Conservation (phyloP, 2,329 filamentous ascomycete genomes). For the Huntiella moniliformis region DNA sequence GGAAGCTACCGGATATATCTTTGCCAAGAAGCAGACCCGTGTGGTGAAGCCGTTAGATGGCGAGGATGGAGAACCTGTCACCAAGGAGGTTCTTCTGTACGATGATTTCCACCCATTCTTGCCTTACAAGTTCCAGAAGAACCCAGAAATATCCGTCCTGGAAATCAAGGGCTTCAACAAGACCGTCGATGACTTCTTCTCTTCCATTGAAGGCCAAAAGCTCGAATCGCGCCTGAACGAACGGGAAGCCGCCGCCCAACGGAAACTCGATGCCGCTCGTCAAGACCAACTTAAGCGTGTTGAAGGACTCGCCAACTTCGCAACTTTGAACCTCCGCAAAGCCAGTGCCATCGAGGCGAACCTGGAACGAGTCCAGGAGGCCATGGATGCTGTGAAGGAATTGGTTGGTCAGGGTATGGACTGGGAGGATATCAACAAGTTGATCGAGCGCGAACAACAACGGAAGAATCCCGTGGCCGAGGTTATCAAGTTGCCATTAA, state of each 20-base stretch:
- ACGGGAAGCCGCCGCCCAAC: constrained; percentile 60
- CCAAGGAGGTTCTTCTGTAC: constrained; percentile 45
- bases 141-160: constrained; percentile 47
- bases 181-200: constrained; percentile 93
- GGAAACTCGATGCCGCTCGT: constrained; percentile 68
- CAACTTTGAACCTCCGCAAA: constrained; percentile 70
- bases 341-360: constrained; percentile 84
- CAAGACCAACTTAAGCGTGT: constrained; percentile 72
- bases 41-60: background rate
- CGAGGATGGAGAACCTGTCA: constrained; percentile 18
- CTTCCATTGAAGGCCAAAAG: constrained; percentile 85
- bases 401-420: constrained; percentile 92
- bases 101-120: constrained; percentile 92
- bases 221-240: constrained; percentile 69
- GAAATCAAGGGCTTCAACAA: constrained; percentile 76
- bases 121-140: constrained; percentile 57
- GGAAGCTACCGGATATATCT: constrained; percentile 64
- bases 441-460: constrained; percentile 75
- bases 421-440: constrained; percentile 75
- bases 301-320: constrained; percentile 62
- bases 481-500: constrained; percentile 71
- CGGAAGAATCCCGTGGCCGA: constrained; percentile 68
- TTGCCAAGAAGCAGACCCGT: constrained; percentile 40
- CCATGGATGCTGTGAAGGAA: constrained; percentile 78
- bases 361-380: constrained; percentile 76